Conservation (phyloP, 176 grass and related monocot genomes). For the Cenchrus purpureus region DNA sequence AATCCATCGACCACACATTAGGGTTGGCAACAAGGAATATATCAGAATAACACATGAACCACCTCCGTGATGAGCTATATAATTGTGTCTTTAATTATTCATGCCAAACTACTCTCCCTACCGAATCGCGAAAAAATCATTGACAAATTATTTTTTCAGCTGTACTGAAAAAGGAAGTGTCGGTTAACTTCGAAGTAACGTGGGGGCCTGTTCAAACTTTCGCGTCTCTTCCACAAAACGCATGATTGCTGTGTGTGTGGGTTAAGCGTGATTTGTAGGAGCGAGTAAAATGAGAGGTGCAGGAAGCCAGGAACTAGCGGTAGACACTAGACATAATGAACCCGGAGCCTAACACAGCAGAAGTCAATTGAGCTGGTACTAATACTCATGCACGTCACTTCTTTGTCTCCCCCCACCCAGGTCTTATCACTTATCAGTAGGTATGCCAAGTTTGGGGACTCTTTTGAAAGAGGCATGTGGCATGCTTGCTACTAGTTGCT, state of each 20-base stretch:
- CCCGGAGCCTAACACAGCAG: not conserved
- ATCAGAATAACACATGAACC: conserved; percentile 8
- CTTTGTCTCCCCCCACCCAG: not conserved
- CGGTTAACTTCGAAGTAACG: conserved; percentile 47
- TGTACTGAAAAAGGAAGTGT: not conserved
- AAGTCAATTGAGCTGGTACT: conserved; percentile 51
- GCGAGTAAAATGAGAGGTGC: not conserved
- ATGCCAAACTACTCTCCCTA: not conserved
- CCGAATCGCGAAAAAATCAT: conserved; percentile 22
- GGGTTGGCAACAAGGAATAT: conserved; percentile 21
- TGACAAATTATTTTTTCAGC: not conserved
- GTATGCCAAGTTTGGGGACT: not conserved
- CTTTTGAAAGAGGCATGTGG: not conserved
- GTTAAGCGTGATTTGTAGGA: not conserved
- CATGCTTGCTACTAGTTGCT: not conserved
- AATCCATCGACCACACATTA: conserved; percentile 7
- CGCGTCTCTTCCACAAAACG: conserved; percentile 12
- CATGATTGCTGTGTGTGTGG: not conserved
- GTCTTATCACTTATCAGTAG: not conserved
- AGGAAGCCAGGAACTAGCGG: not conserved
- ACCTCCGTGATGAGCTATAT: conserved; percentile 19
- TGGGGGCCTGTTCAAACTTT: conserved; percentile 33
- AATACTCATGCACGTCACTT: conserved; percentile 33
- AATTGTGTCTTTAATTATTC: conserved; percentile 2
- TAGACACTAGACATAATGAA: conserved; percentile 25